A percentile compares a stretch with the other conserved stretches of the same genome.
Evolutionary conservation across 352 stramenopile species (phyloP).

Genomic region (Phytophthora palmivora): DNA sequence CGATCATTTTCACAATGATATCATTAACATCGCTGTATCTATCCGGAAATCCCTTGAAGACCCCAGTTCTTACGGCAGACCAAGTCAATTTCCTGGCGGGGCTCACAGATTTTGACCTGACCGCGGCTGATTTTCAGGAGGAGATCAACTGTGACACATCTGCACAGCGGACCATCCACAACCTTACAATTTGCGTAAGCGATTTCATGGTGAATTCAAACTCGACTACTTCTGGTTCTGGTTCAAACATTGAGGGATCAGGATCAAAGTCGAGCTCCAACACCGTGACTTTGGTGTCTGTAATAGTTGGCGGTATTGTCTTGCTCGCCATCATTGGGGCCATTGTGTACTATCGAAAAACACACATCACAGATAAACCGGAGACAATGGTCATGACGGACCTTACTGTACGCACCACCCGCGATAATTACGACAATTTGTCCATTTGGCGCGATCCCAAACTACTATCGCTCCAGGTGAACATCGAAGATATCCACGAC

Average conservation of each 20-base stretch:
- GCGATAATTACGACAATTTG: constrained; percentile 30
- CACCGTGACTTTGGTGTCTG: constrained; percentile 23
- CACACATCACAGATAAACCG: constrained; percentile 3
- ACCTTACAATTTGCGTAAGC: constrained; percentile 28
- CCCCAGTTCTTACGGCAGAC: constrained; percentile 20
- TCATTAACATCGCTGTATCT: constrained; percentile 31
- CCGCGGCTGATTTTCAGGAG: constrained; percentile 25
- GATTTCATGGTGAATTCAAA: constrained; percentile 22
- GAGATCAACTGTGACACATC: constrained; percentile 14
- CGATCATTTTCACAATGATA: constrained; percentile 32
- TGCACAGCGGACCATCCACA: constrained; percentile 16
- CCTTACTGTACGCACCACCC: constrained; percentile 19
- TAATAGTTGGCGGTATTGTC: constrained; percentile 21
- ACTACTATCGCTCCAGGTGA: constrained; percentile 27
- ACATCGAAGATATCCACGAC: constrained; percentile 31
- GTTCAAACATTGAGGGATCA: not conserved
- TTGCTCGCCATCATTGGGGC: constrained; percentile 17
- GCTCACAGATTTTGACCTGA: constrained; percentile 30
- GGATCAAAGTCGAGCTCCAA: constrained; percentile 14
- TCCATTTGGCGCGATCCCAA: constrained; percentile 30
- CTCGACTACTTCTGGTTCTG: constrained; percentile 4
- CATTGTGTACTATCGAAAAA: constrained; percentile 22
- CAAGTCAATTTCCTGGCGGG: constrained; percentile 32
- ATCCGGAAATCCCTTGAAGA: constrained; percentile 27
- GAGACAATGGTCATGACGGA: constrained; percentile 19